phyloP scores from a whole-genome alignment of 2,329 filamentous ascomycete genomes.

The Aspergillus sp. region DNA sequence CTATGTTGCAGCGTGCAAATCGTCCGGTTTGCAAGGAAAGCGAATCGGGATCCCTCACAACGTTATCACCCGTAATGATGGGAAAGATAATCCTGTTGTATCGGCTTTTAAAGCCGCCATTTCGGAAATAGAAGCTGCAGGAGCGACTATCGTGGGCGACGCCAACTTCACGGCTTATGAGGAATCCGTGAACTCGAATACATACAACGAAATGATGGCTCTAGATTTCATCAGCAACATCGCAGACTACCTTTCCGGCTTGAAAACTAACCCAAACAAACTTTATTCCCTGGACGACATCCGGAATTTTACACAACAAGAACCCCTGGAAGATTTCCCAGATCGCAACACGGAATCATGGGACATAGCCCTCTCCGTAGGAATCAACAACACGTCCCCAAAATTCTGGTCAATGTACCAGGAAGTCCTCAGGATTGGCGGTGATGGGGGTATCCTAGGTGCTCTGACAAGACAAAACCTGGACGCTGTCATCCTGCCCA shows the following conservation, averaged over 20 bases:
- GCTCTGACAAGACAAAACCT: slow-evolving; percentile 52
- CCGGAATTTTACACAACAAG: slow-evolving; percentile 49
- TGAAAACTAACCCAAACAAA: slow-evolving; percentile 53
- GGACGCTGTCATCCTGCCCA: slow-evolving; percentile 58
- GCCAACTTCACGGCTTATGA: slow-evolving; percentile 52
- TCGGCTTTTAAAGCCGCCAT: slow-evolving; percentile 53
- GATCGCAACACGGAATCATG: slow-evolving; percentile 52
- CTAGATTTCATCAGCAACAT: slow-evolving; percentile 57
- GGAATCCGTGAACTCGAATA: slow-evolving; percentile 25
- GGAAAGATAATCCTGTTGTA: slow-evolving; percentile 37
- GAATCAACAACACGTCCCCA: slow-evolving; percentile 51
- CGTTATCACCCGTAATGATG: slow-evolving; percentile 38
- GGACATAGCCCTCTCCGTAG: slow-evolving; percentile 47
- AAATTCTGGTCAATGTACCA: slow-evolving; percentile 54
- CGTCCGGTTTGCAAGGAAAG: slow-evolving; percentile 48
- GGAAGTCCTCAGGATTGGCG: slow-evolving; percentile 48
- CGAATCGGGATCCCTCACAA: slow-evolving; percentile 61
- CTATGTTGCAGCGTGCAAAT: slow-evolving; percentile 54
- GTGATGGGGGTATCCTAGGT: slow-evolving; percentile 54
- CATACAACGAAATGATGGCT: slow-evolving; percentile 36
- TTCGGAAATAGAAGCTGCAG: slow-evolving; percentile 46
- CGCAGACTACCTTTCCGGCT: slow-evolving; percentile 47
- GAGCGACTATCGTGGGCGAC: slow-evolving; percentile 55
- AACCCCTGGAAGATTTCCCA: slow-evolving; percentile 53
- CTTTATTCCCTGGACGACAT: slow-evolving; percentile 48